Evolutionary conservation across 768 basidiomycete genomes (phyloP), one percentile per base, ranked within the genome.

Genomic region (Naganishia randhawae): DNA sequence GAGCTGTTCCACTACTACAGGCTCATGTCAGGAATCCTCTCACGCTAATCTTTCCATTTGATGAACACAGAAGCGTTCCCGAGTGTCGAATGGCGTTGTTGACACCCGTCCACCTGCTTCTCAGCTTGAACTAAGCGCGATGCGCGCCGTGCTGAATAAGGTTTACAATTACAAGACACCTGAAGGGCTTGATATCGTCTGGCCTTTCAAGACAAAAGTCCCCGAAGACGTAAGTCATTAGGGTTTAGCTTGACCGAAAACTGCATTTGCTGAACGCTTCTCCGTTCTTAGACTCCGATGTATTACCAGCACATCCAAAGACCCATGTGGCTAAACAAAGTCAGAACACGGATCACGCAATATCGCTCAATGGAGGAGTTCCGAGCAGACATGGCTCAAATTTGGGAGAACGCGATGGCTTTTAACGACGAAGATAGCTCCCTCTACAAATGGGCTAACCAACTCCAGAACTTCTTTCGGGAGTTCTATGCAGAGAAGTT

Each of bases 371-470:
- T 93, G 39, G 81, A 84, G 37, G 82, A 85, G 66, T 92, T 87
- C 81, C 83, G 85, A 67, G 85, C 86, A 52, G 92, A 95, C 78
- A 92, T 89, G 87, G 85, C 85, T 72, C 84, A 92, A 66, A 93
- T 99, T 89, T 97, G 94, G 80, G 85, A 86, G 79, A 98, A 98
- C 74, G 94, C 95, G 5, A 85, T 90, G 73, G 89, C 86, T 50
- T 98, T 92, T 83, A 97, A 97, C 78, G 88, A 89, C 79, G 92
- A 95, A 80, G 92, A 89, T 1, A 94, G 92, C 0, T 92, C 91
- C 89, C 92, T 96, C 41, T 95, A 93, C 80, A 84, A 89, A 69
- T 92, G 95, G 70, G 93, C 95, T 9, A 89, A 91, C 55, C 90
- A 92, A 82, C 91, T 94, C 89, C 89, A 95, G 81, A 90, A 89